Evolutionary conservation across 345 rosid species (phyloP), one percentile per base, ranked within the genome.

Genomic region (Crucihimalaya himalaica): DNA sequence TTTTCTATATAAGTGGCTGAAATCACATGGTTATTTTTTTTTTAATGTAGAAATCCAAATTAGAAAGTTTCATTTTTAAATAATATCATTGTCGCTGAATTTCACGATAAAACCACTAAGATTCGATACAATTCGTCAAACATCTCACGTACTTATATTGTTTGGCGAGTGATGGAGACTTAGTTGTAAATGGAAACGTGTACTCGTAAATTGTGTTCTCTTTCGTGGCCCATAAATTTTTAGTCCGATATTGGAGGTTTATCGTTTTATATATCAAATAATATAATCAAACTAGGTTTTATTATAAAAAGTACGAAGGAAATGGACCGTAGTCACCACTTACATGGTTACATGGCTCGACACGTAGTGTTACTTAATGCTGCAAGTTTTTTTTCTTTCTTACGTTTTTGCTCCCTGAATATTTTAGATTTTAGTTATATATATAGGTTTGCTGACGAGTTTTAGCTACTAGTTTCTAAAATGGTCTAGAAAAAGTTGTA

Each of bases 391-490:
- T 48, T 28, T 65, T 42, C 27, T 31, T 13, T 37, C 27, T 42
- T 32, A 47, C 23, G 20, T 25, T 60, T 5, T 63, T 52, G 37
- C 21, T 73, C 50, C 52, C 39, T 43, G 25, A 54, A 5, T 74
- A 60, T 58, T 48, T 20, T 23, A 65, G 39, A 19, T 27, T 67
- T 40, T 35, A 59, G 15, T 28, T 6, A 50, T 19, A 68, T 20
- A 58, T 56, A 74, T 15, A 40, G 51, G 12, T 25, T 68, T 46
- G 74, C 63, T 54, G 64, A 75, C 79, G 74, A 62, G 32, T 61
- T 75, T 25, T 61, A 23, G 74, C 52, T 43, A 52, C 63, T 43
- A 68, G 74, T 76, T 69, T 69, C 79, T 69, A 62, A 76, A 76
- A 62, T 76, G 51, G 75, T 76, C 79, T 76, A 62, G 70, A 76